Percentiles rank a stretch among this genome's conserved stretches.
Evolutionary conservation across 208 protist genomes (phyloP).

Genomic region (Phytomonas serpens): DNA sequence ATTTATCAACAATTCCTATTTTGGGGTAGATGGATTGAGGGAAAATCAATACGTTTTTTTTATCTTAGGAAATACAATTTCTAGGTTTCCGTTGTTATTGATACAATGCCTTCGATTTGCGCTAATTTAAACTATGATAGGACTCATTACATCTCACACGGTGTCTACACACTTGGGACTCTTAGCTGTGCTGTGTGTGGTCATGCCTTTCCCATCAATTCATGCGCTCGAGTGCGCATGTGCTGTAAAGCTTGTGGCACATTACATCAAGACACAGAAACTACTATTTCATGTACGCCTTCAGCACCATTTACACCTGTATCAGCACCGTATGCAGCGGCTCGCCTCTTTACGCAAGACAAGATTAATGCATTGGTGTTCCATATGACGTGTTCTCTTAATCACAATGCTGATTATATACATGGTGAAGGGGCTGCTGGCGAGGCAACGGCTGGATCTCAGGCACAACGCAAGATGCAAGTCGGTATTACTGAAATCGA

Average conservation of each 20-base stretch:
- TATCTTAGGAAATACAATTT: background rate
- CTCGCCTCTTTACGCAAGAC: constrained; percentile 38
- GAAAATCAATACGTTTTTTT: background rate
- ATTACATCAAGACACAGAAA: constrained; percentile 21
- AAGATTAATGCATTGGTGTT: constrained; percentile 18
- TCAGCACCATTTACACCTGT: background rate
- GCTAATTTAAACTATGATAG: background rate
- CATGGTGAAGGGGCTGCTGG: constrained; percentile 9
- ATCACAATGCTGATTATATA: constrained; percentile 3
- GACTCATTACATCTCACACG: constrained; percentile 37
- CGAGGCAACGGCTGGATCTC: background rate
- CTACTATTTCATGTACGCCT: constrained; percentile 14
- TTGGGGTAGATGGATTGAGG: background rate
- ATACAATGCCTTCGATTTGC: background rate
- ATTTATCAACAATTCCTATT: background rate
- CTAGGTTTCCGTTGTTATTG: background rate
- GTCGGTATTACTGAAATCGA: constrained; percentile 56
- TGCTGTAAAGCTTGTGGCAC: constrained; percentile 25
- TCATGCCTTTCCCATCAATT: constrained; percentile 32
- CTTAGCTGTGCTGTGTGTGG: constrained; percentile 63
- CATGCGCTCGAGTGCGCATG: constrained; percentile 17
- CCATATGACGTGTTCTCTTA: background rate
- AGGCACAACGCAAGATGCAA: background rate
- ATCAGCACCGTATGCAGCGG: constrained; percentile 12
- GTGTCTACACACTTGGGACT: constrained; percentile 51